phyloP scores from a whole-genome alignment of 345 rosid species.

The Dipteronia sinensis region DNA sequence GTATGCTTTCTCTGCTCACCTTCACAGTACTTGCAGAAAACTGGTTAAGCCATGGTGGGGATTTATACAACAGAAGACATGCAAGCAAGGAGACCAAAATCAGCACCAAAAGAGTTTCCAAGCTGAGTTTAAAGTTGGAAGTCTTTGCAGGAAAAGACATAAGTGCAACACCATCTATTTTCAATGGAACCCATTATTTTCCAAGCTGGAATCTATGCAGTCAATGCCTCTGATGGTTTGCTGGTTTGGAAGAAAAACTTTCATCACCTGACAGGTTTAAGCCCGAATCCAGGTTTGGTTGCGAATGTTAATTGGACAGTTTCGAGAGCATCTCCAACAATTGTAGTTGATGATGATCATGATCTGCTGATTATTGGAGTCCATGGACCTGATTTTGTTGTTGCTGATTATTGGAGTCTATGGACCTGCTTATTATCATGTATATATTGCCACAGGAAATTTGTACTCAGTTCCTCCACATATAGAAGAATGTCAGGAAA shows the following conservation, averaged over 20 bases:
- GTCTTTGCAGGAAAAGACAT: not conserved
- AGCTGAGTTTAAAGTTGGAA: slow-evolving; percentile 4
- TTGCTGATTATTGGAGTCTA: too few species aligned
- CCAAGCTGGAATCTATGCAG: not conserved
- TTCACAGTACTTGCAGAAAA: too few species aligned
- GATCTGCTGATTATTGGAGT: not conserved
- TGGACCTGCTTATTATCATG: too few species aligned
- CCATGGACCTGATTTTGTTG: not conserved
- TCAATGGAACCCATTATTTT: not conserved
- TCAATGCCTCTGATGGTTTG: not conserved
- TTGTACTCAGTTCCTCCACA: too few species aligned
- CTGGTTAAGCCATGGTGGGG: too few species aligned
- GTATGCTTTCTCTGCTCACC: too few species aligned
- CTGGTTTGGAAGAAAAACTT: not conserved
- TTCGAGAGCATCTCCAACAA: not conserved
- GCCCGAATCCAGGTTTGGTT: not conserved
- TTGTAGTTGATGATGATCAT: not conserved
- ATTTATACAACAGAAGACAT: too few species aligned
- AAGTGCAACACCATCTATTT: not conserved
- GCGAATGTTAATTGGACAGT: not conserved
- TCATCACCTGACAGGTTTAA: not conserved
- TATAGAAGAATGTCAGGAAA: too few species aligned
- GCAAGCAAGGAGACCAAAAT: too few species aligned
- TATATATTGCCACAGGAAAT: too few species aligned
- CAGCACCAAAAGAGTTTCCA: too few species aligned